phyloP scores from a whole-genome alignment of 2,329 filamentous ascomycete genomes.

The Penicillium sp. region DNA sequence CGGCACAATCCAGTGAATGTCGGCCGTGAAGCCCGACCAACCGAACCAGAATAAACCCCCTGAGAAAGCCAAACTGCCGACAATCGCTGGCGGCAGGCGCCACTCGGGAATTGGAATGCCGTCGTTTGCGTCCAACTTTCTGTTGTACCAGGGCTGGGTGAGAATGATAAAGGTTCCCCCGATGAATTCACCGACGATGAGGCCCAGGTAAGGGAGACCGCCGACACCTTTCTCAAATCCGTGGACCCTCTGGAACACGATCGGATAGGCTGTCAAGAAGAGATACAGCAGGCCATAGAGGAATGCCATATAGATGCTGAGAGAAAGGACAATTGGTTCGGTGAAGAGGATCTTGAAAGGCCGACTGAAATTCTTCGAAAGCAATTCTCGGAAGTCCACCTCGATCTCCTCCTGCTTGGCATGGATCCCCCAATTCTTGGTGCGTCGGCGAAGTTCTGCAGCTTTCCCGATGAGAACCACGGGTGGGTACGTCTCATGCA shows the following conservation, averaged over 20 bases:
- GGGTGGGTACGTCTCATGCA: constrained; percentile 58
- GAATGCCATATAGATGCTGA: constrained; percentile 38
- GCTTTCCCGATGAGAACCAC: constrained; percentile 55
- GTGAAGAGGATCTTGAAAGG: constrained; percentile 44
- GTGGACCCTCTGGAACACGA: constrained; percentile 36
- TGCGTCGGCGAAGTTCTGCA: constrained; percentile 9
- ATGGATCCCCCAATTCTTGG: constrained; percentile 36
- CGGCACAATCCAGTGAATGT: constrained; percentile 42
- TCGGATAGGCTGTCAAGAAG: constrained; percentile 37
- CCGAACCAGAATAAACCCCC: constrained; percentile 74
- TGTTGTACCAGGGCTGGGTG: constrained; percentile 65
- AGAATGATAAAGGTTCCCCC: constrained; percentile 64
- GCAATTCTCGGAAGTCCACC: constrained; percentile 6
- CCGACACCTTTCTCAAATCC: constrained; percentile 65
- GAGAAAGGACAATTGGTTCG: constrained; percentile 44
- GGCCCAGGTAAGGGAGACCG: constrained; percentile 80
- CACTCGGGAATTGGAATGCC: constrained; percentile 56
- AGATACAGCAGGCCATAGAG: constrained; percentile 36
- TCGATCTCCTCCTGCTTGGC: constrained; percentile 51
- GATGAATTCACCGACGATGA: constrained; percentile 70
- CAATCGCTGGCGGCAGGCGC: constrained; percentile 53
- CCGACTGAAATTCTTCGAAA: constrained; percentile 50
- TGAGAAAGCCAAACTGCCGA: constrained; percentile 53
- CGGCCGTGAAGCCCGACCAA: constrained; percentile 60
- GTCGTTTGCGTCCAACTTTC: constrained; percentile 66